Evolutionary conservation across 495 filamentous ascomycete species (phyloP).

Genomic region (Penicillium robsamsonii): DNA sequence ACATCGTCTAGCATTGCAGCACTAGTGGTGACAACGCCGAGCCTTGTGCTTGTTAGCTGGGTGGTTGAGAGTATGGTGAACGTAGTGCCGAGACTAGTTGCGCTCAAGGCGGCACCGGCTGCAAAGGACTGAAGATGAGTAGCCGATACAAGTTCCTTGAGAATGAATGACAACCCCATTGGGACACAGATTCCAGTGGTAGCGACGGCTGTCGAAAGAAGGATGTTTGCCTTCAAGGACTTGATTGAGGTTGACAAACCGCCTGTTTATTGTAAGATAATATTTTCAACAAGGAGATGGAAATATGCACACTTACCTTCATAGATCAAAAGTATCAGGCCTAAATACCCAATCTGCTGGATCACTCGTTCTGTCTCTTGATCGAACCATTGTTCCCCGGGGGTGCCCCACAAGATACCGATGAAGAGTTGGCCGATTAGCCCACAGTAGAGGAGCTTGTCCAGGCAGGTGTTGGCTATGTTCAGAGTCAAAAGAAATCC

Average conservation of each 20-base stretch:
- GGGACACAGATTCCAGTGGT: conserved; percentile 62
- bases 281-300: background rate
- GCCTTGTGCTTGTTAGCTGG: conserved; percentile 54
- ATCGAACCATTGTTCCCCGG: conserved; percentile 55
- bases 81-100: conserved; percentile 75
- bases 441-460: conserved; percentile 65
- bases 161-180: conserved; percentile 65
- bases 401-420: conserved; percentile 67
- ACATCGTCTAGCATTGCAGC: conserved; percentile 86
- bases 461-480: conserved; percentile 53
- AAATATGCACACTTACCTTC: conserved; percentile 47
- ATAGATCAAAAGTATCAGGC: conserved; percentile 71
- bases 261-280: conserved; percentile 34
- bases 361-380: conserved; percentile 51
- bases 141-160: conserved; percentile 41
- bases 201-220: conserved; percentile 59
- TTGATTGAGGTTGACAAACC: conserved; percentile 64
- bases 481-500: conserved; percentile 69
- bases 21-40: conserved; percentile 67
- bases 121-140: conserved; percentile 65
- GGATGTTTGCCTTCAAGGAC: conserved; percentile 57
- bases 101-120: conserved; percentile 72
- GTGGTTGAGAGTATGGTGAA: conserved; percentile 67
- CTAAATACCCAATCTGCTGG: conserved; percentile 72
- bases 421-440: conserved; percentile 73